Base-by-base conservation (phyloP, 495 filamentous ascomycete species). In the Cenococcum geophilum region DNA sequence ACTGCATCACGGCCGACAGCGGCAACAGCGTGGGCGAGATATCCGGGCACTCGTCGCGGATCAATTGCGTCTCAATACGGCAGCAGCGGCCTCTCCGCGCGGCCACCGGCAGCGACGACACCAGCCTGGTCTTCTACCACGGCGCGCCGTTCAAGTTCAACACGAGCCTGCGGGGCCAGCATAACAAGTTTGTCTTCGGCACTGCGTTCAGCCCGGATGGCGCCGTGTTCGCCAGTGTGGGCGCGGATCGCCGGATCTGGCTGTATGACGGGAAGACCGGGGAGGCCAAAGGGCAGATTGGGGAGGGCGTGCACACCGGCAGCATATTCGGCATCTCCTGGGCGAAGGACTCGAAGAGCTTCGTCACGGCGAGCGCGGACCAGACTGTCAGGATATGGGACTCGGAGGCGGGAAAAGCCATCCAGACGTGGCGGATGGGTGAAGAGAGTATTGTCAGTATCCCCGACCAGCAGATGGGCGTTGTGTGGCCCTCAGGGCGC, bases 1-100 rank as follows among this genome's bases (percentile, higher is more conserved):
- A 92, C 70, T 95, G 89, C 76, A 90, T 97, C 69, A 96, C 90
- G 6, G 92, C 89, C 69, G 95, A 97, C 70, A 92, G 87, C 70
- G 93, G 95, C 63, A 97, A 97, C 76, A 89, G 85, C 34, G 93
- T 98, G 11, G 93, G 93, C 49, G 91, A 96, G 75, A 88, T 98
- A 27, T 84, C 82, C 47, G 93, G 93, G 10, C 93, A 98, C 74
- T 90, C 88, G 58, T 86, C 88, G 64, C 83, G 86, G 66, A 89
- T 97, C 76, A 98, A 98, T 71, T 80, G 84, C 5, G 91, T 98
- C 9, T 88, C 89, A 25, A 88, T 98, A 70, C 86, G 89, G 55
- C 90, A 92, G 72, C 86, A 93, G 75, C 79, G 93, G 23, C 95
- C 93, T 22, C 76, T 97, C 62, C 83, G 92, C 54, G 95, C 95